Conservation (phyloP, 179 eudicot genomes). For the Corrigiola litoralis region DNA sequence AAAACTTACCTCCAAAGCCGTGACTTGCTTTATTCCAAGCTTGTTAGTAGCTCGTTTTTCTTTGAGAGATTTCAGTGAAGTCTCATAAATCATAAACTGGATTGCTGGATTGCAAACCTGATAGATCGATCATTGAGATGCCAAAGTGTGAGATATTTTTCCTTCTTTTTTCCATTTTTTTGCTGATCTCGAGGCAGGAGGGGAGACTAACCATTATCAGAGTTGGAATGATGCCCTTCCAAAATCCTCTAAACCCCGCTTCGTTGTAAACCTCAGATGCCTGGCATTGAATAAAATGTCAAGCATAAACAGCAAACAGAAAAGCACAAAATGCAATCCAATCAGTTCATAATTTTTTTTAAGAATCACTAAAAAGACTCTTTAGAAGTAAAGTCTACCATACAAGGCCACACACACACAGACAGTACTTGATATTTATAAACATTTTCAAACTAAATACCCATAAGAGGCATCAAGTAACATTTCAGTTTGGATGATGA, state of each 20-base stretch:
- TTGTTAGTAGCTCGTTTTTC: conserved; percentile 54
- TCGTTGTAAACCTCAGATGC: conserved; percentile 82
- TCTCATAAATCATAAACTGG: conserved; percentile 95
- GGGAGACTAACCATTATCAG: conserved; percentile 68
- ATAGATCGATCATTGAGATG: background rate
- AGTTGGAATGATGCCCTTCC: conserved; percentile 94
- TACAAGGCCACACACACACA: too few relatives aligned
- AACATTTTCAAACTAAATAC: too few relatives aligned
- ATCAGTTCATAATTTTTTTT: background rate
- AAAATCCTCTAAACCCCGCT: conserved; percentile 86
- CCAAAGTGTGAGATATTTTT: background rate
- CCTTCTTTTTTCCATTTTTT: background rate
- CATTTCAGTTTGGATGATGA: background rate
- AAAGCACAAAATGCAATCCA: conserved; percentile 1
- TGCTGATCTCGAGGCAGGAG: background rate
- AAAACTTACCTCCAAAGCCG: conserved; percentile 69
- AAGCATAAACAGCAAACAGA: background rate
- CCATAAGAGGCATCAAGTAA: background rate
- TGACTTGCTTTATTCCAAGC: conserved; percentile 38
- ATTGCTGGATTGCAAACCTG: conserved; percentile 98
- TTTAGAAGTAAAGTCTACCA: background rate
- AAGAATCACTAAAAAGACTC: background rate
- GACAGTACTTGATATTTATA: too few relatives aligned
- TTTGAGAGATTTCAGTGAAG: conserved; percentile 51
- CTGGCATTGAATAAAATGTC: conserved; percentile 26